Conservation (phyloP, 129 eudicot species). For the Lactuca saligna region DNA sequence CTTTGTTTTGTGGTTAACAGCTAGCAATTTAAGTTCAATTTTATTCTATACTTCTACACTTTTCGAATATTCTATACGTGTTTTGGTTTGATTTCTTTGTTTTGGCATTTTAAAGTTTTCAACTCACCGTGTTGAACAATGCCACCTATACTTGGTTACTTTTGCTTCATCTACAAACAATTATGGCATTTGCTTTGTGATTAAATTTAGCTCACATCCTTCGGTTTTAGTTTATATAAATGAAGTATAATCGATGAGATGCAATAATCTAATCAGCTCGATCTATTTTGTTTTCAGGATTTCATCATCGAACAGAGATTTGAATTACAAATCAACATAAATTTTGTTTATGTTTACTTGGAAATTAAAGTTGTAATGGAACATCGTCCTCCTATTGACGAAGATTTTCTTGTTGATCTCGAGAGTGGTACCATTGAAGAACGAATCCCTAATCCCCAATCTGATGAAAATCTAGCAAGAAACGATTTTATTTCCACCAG, state of each 20-base stretch:
- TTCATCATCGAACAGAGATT: conserved; percentile 9
- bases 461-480: not conserved
- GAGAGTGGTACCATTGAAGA: conserved; percentile 38
- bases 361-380: conserved; percentile 26
- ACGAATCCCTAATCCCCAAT: conserved; percentile 1
- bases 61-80: not conserved
- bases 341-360: not conserved
- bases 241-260: conserved; percentile 1
- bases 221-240: not conserved
- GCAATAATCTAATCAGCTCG: conserved; percentile 5
- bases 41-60: not conserved
- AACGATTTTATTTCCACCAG: conserved; percentile 15
- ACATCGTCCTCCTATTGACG: conserved; percentile 31
- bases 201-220: conserved; percentile 8
- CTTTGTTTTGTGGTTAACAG: conserved; percentile 30
- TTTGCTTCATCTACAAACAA: conserved; percentile 4
- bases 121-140: conserved; percentile 14
- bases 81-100: not conserved
- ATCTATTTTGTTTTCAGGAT: conserved; percentile 25
- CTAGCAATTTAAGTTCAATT: conserved; percentile 20
- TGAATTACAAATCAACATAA: not conserved
- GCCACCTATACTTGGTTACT: not conserved
- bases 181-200: conserved; percentile 19
- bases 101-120: not conserved
- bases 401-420: conserved; percentile 51